Evolutionary conservation across 768 basidiomycete genomes (phyloP).

Genomic region (Gautieria morchelliformis): DNA sequence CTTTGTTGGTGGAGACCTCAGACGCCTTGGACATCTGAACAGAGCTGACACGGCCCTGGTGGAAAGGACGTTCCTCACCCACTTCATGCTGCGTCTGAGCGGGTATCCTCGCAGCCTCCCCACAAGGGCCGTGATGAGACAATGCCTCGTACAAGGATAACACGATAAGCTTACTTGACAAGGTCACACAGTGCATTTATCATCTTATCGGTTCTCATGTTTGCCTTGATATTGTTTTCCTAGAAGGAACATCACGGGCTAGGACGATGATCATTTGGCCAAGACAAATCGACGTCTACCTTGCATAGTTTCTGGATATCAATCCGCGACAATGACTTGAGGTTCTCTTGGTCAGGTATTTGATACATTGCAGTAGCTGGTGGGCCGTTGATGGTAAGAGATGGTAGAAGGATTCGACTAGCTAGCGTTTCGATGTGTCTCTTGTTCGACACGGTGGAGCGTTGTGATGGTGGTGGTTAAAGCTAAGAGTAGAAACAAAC

Average conservation of each 20-base stretch:
- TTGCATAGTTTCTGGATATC: slow-evolving; percentile 56
- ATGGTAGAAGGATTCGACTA: not conserved
- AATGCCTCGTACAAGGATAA: not conserved
- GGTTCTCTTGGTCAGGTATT: no score
- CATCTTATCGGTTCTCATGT: slow-evolving; percentile 17
- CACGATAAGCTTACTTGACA: slow-evolving; percentile 3
- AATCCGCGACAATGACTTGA: slow-evolving; percentile 42
- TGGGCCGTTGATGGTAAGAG: not conserved
- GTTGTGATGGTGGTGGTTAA: no score
- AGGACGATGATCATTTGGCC: no score
- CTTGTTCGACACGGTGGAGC: no score
- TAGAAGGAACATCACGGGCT: slow-evolving; percentile 16
- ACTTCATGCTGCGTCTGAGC: no score
- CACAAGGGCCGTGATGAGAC: slow-evolving; percentile 18
- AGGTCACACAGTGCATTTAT: slow-evolving; percentile 64
- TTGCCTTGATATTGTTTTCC: slow-evolving; percentile 58
- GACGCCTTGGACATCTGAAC: slow-evolving; percentile 25
- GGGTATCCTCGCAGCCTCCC: slow-evolving; percentile 17
- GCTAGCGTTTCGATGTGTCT: not conserved
- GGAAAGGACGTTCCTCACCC: no score
- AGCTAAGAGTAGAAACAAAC: no score
- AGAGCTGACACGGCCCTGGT: slow-evolving; percentile 15
- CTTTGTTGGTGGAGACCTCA: slow-evolving; percentile 31
- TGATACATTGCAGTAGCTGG: not conserved
- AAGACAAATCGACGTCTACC: slow-evolving; percentile 26